phyloP scores from a whole-genome alignment of 805 yeast genomes.

The Cyberlindnera japonica region DNA sequence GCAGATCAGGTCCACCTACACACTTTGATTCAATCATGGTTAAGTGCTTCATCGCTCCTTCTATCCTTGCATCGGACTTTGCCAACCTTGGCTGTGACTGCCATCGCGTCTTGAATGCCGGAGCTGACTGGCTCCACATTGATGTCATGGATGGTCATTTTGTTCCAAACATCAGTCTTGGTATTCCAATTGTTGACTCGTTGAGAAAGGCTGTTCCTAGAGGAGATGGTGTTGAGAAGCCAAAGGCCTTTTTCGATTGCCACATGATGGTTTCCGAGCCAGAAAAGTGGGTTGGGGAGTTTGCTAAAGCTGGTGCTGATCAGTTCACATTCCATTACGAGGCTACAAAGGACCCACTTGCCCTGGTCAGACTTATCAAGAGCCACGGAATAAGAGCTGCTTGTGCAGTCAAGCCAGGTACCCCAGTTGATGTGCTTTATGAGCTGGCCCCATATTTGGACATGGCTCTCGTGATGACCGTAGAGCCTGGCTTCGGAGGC shows the following conservation, averaged over 20 bases:
- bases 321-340: constrained; percentile 96
- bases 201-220: constrained; percentile 77
- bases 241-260: constrained; percentile 74
- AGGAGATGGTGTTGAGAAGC: constrained; percentile 42
- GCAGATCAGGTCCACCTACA: too few species aligned
- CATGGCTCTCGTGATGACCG: constrained; percentile 97
- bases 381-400: constrained; percentile 86
- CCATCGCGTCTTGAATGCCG: constrained; percentile 68
- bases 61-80: constrained; percentile 89
- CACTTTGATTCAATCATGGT: too few species aligned
- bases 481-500: constrained; percentile 99
- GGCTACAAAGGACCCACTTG: constrained; percentile 75
- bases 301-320: constrained; percentile 92
- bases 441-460: constrained; percentile 76
- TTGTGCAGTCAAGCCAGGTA: constrained; percentile 90
- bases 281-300: constrained; percentile 88
- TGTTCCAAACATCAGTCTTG: constrained; percentile 94
- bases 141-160: constrained; percentile 99
- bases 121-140: constrained; percentile 96
- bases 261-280: constrained; percentile 98
- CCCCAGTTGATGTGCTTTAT: constrained; percentile 77
- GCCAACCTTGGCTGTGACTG: constrained; percentile 87
- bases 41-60: constrained; percentile 86
- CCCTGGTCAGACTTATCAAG: constrained; percentile 72
- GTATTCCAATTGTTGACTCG: constrained; percentile 82